Conservation (phyloP, 2,329 filamentous ascomycete genomes). For the Biscogniauxia mediterranea region DNA sequence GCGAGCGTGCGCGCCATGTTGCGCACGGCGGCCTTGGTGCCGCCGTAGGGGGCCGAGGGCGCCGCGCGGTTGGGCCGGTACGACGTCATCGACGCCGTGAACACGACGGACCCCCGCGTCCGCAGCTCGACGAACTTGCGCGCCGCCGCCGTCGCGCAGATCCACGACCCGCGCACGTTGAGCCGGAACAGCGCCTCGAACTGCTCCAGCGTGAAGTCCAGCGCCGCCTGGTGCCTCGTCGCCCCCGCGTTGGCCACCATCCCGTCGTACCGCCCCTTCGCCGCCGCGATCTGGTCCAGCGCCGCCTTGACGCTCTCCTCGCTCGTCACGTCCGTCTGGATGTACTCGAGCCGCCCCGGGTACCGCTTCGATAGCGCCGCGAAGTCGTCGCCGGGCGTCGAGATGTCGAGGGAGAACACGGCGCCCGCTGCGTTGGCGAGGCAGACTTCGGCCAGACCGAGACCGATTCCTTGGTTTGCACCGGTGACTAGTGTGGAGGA, state of each 20-base stretch:
- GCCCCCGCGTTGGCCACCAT: slow-evolving; percentile 41
- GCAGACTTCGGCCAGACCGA: slow-evolving; percentile 46
- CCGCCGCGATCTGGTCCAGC: slow-evolving; percentile 39
- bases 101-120: slow-evolving; percentile 39
- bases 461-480: slow-evolving; percentile 44
- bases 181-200: slow-evolving; percentile 43
- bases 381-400: slow-evolving; percentile 38
- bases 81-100: slow-evolving; percentile 47
- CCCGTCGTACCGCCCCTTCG: slow-evolving; percentile 42
- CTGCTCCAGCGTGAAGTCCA: slow-evolving; percentile 41
- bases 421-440: slow-evolving; percentile 41
- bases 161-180: slow-evolving; percentile 46
- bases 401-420: slow-evolving; percentile 42
- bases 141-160: slow-evolving; percentile 45
- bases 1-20: slow-evolving; percentile 41
- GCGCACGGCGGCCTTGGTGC: slow-evolving; percentile 42
- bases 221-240: slow-evolving; percentile 45
- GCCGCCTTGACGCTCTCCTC: slow-evolving; percentile 40
- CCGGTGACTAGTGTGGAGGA: slow-evolving; percentile 34
- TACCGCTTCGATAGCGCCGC: slow-evolving; percentile 38
- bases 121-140: slow-evolving; percentile 38
- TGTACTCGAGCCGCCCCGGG: slow-evolving; percentile 41
- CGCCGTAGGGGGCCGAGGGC: slow-evolving; percentile 48
- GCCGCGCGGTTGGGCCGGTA: slow-evolving; percentile 49
- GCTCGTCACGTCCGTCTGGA: slow-evolving; percentile 45